Conservation (phyloP, 78 protist genomes). For the Dictyostelium firmibasis region DNA sequence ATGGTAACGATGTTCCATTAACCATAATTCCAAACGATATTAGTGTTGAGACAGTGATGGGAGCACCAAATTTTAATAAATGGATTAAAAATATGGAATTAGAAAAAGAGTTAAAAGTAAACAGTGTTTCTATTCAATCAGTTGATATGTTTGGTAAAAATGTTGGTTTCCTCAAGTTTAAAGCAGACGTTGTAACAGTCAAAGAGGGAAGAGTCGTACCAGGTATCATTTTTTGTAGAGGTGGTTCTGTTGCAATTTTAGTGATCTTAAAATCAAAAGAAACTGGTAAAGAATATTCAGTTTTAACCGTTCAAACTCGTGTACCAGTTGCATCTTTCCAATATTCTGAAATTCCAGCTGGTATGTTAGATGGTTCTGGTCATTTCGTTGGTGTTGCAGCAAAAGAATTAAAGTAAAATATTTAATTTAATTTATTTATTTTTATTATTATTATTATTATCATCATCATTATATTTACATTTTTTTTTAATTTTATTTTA, state of each 20-base stretch:
- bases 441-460: neutral
- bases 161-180: conserved; percentile 77
- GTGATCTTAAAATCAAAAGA: conserved; percentile 65
- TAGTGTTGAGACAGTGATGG: neutral
- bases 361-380: conserved; percentile 80
- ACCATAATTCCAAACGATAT: neutral
- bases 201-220: conserved; percentile 67
- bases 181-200: conserved; percentile 58
- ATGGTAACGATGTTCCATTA: neutral
- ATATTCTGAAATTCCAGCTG: conserved; percentile 76
- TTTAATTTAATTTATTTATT: neutral
- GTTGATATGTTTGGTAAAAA: conserved; percentile 80
- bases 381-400: conserved; percentile 81
- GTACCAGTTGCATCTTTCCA: conserved; percentile 63
- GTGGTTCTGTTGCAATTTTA: conserved; percentile 79
- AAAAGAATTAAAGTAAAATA: conserved; percentile 47
- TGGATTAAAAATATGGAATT: conserved; percentile 45
- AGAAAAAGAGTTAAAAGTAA: conserved; percentile 46
- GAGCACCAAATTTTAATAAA: conserved; percentile 70
- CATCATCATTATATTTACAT: neutral
- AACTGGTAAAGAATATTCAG: conserved; percentile 38
- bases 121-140: conserved; percentile 25
- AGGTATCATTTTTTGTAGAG: conserved; percentile 75
- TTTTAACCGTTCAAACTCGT: conserved; percentile 77
- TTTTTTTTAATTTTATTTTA: neutral